Evolutionary conservation across 352 stramenopile genomes (phyloP).

Genomic region (Phytophthora crassamura): DNA sequence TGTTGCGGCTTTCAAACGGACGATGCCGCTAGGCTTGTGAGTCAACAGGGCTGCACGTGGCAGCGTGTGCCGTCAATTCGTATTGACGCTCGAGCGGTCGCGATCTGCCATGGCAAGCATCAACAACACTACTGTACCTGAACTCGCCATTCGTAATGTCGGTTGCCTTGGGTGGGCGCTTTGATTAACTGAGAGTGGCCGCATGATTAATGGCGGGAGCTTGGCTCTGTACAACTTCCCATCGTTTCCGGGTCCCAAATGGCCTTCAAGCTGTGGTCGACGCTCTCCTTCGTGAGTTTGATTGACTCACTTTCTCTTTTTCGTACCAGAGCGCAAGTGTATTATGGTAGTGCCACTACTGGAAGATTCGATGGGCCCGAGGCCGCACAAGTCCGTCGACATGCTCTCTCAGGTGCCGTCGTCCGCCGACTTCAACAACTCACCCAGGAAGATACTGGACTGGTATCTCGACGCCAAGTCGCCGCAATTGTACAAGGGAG

Average conservation of each 20-base stretch:
- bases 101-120: too few relatives aligned
- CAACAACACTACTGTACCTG: too few relatives aligned
- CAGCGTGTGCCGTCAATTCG: too few relatives aligned
- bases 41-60: too few relatives aligned
- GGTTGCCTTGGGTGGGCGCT: too few relatives aligned
- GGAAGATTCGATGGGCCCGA: conserved; percentile 18
- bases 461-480: conserved; percentile 30
- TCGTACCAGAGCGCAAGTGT: background rate
- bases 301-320: conserved; percentile 7
- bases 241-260: conserved; percentile 36
- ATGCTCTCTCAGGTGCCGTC: conserved; percentile 8
- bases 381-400: conserved; percentile 16
- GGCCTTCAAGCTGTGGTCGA: conserved; percentile 1
- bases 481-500: conserved; percentile 24
- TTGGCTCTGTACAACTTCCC: conserved; percentile 19
- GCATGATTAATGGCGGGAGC: background rate
- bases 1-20: too few relatives aligned
- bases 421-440: background rate
- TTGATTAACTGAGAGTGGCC: too few relatives aligned
- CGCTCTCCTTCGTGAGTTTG: background rate
- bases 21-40: too few relatives aligned
- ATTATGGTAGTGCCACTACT: conserved; percentile 32
- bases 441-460: conserved; percentile 10
- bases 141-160: too few relatives aligned
- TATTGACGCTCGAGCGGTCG: too few relatives aligned